Percentiles rank a stretch among this genome's conserved stretches.
Evolutionary conservation across 1,139 yeast genomes (phyloP).

Genomic region (Nakaseomyces delphensis): DNA sequence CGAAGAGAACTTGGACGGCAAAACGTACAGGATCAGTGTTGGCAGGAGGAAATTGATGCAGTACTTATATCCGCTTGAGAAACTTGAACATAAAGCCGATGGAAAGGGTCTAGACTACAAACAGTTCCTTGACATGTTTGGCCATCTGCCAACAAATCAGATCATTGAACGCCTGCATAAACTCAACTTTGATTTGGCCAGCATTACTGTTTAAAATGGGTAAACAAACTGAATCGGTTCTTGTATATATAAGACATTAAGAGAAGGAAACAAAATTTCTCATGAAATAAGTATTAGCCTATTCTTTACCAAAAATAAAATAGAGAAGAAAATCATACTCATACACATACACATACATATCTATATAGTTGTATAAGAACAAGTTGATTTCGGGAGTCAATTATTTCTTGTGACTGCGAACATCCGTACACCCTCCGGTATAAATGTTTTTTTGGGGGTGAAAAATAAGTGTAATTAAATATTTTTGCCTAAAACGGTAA

Average conservation of each 20-base stretch:
- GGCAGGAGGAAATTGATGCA: slow-evolving; percentile 58
- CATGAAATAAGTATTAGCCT: too few relatives aligned
- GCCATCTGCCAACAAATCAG: slow-evolving; percentile 29
- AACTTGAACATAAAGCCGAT: slow-evolving; percentile 38
- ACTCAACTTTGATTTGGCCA: slow-evolving; percentile 36
- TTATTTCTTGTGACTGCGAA: neutral
- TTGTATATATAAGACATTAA: neutral
- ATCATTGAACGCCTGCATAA: slow-evolving; percentile 32
- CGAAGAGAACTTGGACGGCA: slow-evolving; percentile 38
- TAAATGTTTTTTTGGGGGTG: too few relatives aligned
- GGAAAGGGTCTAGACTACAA: slow-evolving; percentile 39
- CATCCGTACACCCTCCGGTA: slow-evolving; percentile 4
- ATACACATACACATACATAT: too few relatives aligned
- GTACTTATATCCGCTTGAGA: slow-evolving; percentile 45
- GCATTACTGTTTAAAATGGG: slow-evolving; percentile 15
- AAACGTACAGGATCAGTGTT: slow-evolving; percentile 43
- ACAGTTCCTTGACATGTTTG: slow-evolving; percentile 38
- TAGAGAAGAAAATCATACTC: too few relatives aligned
- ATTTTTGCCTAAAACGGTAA: too few relatives aligned
- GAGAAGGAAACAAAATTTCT: too few relatives aligned
- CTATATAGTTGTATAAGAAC: too few relatives aligned
- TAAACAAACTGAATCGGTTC: too few relatives aligned
- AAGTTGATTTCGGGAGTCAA: too few relatives aligned
- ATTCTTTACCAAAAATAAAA: neutral
- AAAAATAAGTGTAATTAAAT: too few relatives aligned